Conservation (phyloP, 1,284 basidiomycete genomes). For the Cutaneotrichosporon sp. region DNA sequence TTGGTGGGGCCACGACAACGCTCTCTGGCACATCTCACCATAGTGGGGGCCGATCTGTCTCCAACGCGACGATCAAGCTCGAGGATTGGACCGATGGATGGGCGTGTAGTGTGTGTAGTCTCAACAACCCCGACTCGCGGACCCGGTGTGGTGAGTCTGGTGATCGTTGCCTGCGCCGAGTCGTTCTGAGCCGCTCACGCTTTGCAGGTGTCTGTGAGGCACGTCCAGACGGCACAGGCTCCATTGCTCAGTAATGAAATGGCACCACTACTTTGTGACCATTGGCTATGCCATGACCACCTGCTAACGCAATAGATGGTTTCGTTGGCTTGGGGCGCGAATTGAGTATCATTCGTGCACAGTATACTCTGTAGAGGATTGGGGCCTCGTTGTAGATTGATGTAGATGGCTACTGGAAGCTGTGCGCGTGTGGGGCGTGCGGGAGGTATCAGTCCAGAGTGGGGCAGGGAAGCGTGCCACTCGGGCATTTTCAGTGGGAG, state of each 20-base stretch:
- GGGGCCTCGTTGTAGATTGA: too few species aligned
- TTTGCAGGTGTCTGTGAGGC: slow-evolving; percentile 6
- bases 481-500: slow-evolving; percentile 2
- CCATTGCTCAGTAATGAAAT: neutral
- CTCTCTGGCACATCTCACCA: slow-evolving; percentile 6
- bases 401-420: too few species aligned
- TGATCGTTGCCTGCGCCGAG: neutral
- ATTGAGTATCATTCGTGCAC: too few species aligned
- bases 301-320: too few species aligned
- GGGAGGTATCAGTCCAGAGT: neutral
- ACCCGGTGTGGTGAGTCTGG: slow-evolving; percentile 41
- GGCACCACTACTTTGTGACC: neutral
- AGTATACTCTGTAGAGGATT: too few species aligned
- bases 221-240: slow-evolving; percentile 12
- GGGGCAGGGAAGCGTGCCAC: slow-evolving; percentile 3
- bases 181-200: neutral
- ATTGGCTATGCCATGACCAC: neutral
- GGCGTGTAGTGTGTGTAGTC: slow-evolving; percentile 41
- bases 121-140: slow-evolving; percentile 35
- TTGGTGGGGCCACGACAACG: slow-evolving; percentile 25
- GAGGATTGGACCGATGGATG: slow-evolving; percentile 12
- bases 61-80: slow-evolving; percentile 10
- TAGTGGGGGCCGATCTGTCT: neutral
- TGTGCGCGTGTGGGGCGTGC: too few species aligned
- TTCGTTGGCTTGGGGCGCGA: too few species aligned